A percentile compares a stretch with the other conserved stretches of the same genome.
phyloP scores from a whole-genome alignment of 2,329 filamentous ascomycete species.

The Tolypocladium tropicale region DNA sequence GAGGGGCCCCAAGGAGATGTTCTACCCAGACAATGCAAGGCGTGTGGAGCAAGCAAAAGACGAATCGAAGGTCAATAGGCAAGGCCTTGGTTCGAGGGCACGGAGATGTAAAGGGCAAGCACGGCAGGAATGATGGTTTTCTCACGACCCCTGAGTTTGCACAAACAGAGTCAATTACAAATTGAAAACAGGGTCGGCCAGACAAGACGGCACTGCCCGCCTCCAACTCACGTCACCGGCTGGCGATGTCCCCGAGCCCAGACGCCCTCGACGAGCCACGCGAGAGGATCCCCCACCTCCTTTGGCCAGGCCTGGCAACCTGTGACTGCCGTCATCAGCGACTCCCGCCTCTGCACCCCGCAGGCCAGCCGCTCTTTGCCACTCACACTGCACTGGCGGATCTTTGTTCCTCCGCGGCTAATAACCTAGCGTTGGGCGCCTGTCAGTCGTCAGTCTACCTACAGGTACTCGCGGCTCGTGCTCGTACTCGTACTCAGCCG shows the following conservation, averaged over 20 bases:
- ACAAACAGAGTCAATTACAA: background rate
- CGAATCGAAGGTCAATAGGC: no score
- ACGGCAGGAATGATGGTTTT: background rate
- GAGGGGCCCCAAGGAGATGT: background rate
- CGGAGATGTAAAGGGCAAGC: background rate
- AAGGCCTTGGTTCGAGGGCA: no score
- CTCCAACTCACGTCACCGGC: background rate
- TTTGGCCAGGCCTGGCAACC: no score
- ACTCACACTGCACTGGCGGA: background rate
- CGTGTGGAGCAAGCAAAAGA: background rate
- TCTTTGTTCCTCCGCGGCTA: background rate
- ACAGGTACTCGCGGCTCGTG: no score
- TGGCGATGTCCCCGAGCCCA: background rate
- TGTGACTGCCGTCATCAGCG: background rate
- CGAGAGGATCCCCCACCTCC: background rate
- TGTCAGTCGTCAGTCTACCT: no score
- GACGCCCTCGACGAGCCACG: background rate
- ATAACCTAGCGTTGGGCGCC: background rate
- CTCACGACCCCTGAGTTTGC: background rate
- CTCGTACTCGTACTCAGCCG: background rate
- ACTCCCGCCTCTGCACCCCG: background rate
- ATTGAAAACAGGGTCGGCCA: background rate
- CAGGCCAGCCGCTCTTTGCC: background rate
- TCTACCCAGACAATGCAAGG: background rate
- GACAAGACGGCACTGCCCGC: background rate